phyloP scores from a whole-genome alignment of 2,329 filamentous ascomycete species.

The Sporothrix luriei region DNA sequence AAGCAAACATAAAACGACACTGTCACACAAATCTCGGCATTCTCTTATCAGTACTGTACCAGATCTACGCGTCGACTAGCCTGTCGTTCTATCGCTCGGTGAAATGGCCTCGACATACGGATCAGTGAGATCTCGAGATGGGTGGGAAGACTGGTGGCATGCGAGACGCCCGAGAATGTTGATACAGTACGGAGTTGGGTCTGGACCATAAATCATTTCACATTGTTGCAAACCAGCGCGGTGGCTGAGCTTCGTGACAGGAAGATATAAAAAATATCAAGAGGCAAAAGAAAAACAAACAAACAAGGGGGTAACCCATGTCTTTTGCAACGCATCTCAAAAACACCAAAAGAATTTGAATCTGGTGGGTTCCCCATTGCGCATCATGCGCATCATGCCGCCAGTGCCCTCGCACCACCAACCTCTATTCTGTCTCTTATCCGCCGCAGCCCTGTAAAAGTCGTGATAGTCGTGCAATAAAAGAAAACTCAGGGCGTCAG shows the following conservation, averaged over 20 bases:
- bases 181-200: background rate
- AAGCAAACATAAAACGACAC: background rate
- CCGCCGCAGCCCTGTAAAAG: background rate
- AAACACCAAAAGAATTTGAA: background rate
- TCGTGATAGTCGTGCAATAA: slow-evolving; percentile 4
- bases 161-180: slow-evolving; percentile 29
- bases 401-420: background rate
- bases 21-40: background rate
- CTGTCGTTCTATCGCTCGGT: background rate
- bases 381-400: no score
- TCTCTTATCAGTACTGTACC: background rate
- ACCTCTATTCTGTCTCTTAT: background rate
- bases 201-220: background rate
- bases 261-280: background rate
- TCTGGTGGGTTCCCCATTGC: background rate
- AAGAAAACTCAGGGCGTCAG: background rate
- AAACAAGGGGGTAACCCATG: slow-evolving; percentile 18
- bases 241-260: background rate
- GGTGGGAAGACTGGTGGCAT: slow-evolving; percentile 45
- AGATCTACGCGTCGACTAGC: background rate
- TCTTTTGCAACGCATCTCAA: slow-evolving; percentile 8
- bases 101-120: no score
- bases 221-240: slow-evolving; percentile 5
- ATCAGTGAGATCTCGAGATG: slow-evolving; percentile 59
- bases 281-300: background rate